Conservation (phyloP, 75 land plant species). For the Pinus tabuliformis region DNA sequence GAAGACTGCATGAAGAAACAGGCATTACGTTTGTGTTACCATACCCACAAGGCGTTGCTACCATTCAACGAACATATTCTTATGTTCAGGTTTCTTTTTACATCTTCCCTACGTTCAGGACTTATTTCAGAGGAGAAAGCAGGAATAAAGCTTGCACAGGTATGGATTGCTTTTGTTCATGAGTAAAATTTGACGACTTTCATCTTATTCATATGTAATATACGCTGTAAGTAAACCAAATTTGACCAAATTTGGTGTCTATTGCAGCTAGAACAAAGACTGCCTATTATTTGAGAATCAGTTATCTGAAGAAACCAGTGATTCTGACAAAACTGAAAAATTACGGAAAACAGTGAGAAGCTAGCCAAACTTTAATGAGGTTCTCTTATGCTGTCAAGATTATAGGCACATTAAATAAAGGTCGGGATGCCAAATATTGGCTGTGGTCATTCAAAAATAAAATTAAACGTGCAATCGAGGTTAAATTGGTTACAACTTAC, state of each 20-base stretch:
- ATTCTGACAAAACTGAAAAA: constrained; percentile 79
- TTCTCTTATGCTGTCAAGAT: no score
- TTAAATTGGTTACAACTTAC: no score
- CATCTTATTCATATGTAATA: neutral
- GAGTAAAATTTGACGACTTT: neutral
- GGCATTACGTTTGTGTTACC: constrained; percentile 91
- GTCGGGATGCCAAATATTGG: no score
- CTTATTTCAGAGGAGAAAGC: constrained; percentile 95
- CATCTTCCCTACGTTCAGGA: constrained; percentile 84
- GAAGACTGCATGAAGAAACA: constrained; percentile 87
- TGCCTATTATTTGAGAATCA: constrained; percentile 99
- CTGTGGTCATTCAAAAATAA: no score
- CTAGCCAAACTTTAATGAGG: constrained; percentile 72
- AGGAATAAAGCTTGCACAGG: constrained; percentile 93
- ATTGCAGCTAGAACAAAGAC: constrained; percentile 99
- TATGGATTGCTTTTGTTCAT: constrained; percentile 11
- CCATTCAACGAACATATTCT: constrained; percentile 96
- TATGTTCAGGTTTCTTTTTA: constrained; percentile 84
- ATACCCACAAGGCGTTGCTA: constrained; percentile 98
- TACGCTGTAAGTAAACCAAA: constrained; percentile 95
- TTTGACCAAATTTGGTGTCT: constrained; percentile 96
- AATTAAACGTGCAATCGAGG: no score
- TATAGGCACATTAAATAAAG: no score
- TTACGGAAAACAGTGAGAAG: constrained; percentile 97
- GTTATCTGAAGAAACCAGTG: constrained; percentile 91